phyloP scores from a whole-genome alignment of 2,329 filamentous ascomycete species.

The Colletotrichum musae region DNA sequence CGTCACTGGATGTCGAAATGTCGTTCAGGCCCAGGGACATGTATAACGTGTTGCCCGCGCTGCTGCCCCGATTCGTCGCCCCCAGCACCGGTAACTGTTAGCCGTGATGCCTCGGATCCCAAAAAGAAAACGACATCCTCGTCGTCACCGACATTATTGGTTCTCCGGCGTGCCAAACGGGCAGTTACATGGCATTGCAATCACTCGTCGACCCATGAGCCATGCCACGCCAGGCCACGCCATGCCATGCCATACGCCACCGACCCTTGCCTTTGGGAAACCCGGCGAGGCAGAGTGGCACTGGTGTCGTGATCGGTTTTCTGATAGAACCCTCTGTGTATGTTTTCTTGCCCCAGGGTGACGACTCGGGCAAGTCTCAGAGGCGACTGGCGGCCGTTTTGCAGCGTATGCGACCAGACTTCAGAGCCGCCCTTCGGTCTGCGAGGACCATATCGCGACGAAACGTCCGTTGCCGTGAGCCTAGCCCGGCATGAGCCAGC shows the following conservation, averaged over 20 bases:
- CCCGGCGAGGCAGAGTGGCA: no score
- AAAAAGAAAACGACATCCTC: constrained; percentile 13
- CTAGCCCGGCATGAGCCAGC: not conserved
- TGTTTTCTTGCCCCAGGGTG: not conserved
- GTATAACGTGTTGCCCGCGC: not conserved
- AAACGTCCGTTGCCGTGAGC: not conserved
- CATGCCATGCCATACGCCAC: not conserved
- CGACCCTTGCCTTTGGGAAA: not conserved
- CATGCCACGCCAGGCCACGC: not conserved
- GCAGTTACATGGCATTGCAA: constrained; percentile 9
- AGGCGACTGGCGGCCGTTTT: not conserved
- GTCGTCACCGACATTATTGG: constrained; percentile 7
- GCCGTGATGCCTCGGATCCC: constrained; percentile 4
- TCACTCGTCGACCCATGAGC: constrained; percentile 14
- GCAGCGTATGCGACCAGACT: not conserved
- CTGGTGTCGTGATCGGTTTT: not conserved
- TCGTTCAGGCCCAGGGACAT: not conserved
- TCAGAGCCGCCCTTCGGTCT: not conserved
- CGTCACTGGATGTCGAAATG: not conserved
- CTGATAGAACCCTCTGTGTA: constrained; percentile 5
- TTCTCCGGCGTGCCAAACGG: constrained; percentile 11
- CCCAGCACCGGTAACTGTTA: constrained; percentile 5
- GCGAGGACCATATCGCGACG: not conserved
- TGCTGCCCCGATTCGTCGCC: not conserved
- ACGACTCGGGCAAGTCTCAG: constrained; percentile 7